phyloP scores from a whole-genome alignment of 306 rosid species.

The Quercus gilva region DNA sequence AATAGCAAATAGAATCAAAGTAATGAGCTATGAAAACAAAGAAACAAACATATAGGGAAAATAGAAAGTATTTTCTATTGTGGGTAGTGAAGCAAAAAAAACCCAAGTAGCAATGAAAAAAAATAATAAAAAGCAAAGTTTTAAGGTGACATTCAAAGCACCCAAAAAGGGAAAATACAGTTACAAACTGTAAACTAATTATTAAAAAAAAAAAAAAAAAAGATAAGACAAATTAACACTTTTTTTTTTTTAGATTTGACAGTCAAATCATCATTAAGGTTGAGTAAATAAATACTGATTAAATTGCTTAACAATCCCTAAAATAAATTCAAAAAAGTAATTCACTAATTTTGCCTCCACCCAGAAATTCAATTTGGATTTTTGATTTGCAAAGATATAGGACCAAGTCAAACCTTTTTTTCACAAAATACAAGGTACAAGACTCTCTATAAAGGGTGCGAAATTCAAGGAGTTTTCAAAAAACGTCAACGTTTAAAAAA shows the following conservation, averaged over 20 bases:
- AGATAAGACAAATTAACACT: conserved; percentile 46
- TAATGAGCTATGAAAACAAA: conserved; percentile 2
- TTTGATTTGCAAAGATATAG: conserved; percentile 6
- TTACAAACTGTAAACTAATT: conserved; percentile 32
- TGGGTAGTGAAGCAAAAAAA: conserved; percentile 28
- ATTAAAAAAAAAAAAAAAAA: conserved; percentile 18
- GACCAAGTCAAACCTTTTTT: conserved; percentile 40
- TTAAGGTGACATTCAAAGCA: conserved; percentile 37
- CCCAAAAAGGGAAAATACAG: conserved; percentile 40
- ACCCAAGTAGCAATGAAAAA: conserved; percentile 32
- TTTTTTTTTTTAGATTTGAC: conserved; percentile 44
- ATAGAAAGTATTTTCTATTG: conserved; percentile 2
- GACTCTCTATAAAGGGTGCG: conserved; percentile 29
- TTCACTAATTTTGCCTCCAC: neutral
- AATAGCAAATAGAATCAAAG: conserved; percentile 9
- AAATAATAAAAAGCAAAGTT: conserved; percentile 12
- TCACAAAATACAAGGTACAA: conserved; percentile 23
- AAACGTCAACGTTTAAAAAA: conserved; percentile 33
- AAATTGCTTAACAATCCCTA: conserved; percentile 25
- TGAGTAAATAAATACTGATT: conserved; percentile 20
- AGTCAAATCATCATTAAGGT: conserved; percentile 41
- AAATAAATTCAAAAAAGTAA: neutral
- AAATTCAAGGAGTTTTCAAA: conserved; percentile 49
- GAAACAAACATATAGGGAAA: neutral
- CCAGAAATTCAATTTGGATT: neutral